Percentiles rank a stretch among this genome's conserved stretches.
These are phyloP conservation scores for Psilocybe subaeruginosa DNA, from an alignment of 768 basidiomycete genomes.

Conservation along the genomic window DNA sequence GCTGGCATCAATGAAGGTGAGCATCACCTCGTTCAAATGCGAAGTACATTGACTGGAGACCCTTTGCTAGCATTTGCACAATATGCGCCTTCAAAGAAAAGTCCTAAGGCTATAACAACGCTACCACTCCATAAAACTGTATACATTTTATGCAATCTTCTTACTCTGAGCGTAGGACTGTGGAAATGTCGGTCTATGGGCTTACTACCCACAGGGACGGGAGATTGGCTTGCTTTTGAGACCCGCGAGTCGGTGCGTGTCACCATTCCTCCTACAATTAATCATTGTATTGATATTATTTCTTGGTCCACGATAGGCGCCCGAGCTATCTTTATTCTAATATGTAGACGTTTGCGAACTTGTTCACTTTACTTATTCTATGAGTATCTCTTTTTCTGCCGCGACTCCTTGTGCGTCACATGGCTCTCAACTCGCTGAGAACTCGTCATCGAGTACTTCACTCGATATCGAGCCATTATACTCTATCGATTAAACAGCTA, in stretches of 20 bases:
- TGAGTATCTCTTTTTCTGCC: too few relatives aligned
- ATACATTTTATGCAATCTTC: slow-evolving; percentile 72
- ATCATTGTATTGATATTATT: not conserved
- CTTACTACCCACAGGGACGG: slow-evolving; percentile 85
- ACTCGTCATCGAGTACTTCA: too few relatives aligned
- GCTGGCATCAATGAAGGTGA: slow-evolving; percentile 77
- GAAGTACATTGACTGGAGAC: not conserved
- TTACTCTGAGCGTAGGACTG: slow-evolving; percentile 82
- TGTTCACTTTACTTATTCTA: too few relatives aligned
- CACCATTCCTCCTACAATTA: not conserved
- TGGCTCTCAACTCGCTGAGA: too few relatives aligned
- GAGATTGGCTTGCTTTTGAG: slow-evolving; percentile 96
- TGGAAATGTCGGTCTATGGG: slow-evolving; percentile 97
- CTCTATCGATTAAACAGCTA: too few relatives aligned
- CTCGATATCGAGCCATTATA: too few relatives aligned
- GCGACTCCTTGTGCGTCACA: too few relatives aligned
- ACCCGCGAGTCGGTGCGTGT: slow-evolving; percentile 67
- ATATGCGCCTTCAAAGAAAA: slow-evolving; percentile 69
- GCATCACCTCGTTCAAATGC: slow-evolving; percentile 23
- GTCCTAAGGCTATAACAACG: slow-evolving; percentile 52
- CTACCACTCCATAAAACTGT: slow-evolving; percentile 72
- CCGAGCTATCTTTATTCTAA: slow-evolving; percentile 44
- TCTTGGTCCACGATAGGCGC: slow-evolving; percentile 32
- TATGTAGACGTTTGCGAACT: too few relatives aligned
- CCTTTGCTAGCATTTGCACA: slow-evolving; percentile 62